Evolutionary conservation across 2,329 filamentous ascomycete species (phyloP).

Genomic region (Sphaerulina vaccinii): DNA sequence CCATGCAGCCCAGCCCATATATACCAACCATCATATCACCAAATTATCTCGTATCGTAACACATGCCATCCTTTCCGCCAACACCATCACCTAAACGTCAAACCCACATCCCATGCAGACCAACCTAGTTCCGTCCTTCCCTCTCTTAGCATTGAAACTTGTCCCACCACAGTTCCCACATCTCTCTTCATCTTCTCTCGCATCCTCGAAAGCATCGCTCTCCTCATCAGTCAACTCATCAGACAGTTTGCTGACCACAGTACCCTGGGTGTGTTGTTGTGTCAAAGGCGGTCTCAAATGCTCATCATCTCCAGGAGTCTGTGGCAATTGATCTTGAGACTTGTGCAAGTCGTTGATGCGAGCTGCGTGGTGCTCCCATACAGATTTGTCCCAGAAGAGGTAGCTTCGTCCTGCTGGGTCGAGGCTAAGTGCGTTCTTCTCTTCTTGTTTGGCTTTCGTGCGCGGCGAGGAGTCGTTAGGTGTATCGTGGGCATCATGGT

Average conservation of each 20-base stretch:
- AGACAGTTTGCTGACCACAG: slow-evolving; percentile 56
- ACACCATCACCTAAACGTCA: neutral
- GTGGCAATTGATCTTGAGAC: slow-evolving; percentile 10
- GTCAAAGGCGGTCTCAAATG: slow-evolving; percentile 30
- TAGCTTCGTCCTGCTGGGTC: slow-evolving; percentile 52
- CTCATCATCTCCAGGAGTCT: neutral
- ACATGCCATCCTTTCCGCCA: too few relatives aligned
- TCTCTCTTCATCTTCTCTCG: slow-evolving; percentile 37
- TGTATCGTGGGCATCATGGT: neutral
- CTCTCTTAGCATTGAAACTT: slow-evolving; percentile 62
- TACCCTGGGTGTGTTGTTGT: slow-evolving; percentile 38
- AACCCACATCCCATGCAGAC: slow-evolving; percentile 35
- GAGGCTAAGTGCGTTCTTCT: slow-evolving; percentile 37
- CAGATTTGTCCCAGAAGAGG: slow-evolving; percentile 52
- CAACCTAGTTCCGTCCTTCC: slow-evolving; percentile 55
- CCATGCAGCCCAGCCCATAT: too few relatives aligned
- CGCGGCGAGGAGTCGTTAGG: slow-evolving; percentile 1
- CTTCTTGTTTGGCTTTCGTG: slow-evolving; percentile 21
- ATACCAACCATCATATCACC: too few relatives aligned
- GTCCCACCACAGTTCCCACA: slow-evolving; percentile 59
- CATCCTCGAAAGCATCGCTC: slow-evolving; percentile 45
- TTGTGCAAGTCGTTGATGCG: slow-evolving; percentile 20
- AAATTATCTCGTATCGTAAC: too few relatives aligned
- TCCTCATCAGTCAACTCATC: slow-evolving; percentile 49
- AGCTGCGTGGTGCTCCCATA: slow-evolving; percentile 30